These are phyloP conservation scores for Pythium biforme DNA, from an alignment of 352 stramenopile genomes.

Conservation along the genomic window DNA sequence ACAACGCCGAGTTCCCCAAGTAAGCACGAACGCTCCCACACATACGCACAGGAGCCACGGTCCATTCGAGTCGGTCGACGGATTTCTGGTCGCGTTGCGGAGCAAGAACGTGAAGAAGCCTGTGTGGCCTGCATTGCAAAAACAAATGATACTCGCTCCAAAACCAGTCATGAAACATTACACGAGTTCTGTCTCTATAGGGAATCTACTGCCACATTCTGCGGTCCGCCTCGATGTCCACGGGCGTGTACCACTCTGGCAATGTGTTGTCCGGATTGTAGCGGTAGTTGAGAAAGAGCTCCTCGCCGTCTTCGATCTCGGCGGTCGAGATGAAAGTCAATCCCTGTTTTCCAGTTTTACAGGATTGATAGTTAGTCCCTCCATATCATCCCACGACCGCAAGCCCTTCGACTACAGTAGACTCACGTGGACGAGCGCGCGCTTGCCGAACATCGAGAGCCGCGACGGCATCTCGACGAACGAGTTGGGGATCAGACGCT, in stretches of 20 bases:
- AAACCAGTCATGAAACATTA: neutral
- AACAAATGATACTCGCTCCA: neutral
- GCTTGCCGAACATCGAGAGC: constrained; percentile 82
- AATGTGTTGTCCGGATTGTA: constrained; percentile 77
- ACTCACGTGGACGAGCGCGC: constrained; percentile 76
- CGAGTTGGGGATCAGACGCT: constrained; percentile 77
- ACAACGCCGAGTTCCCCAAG: constrained; percentile 94
- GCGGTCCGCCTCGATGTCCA: constrained; percentile 75
- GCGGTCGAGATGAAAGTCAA: constrained; percentile 73
- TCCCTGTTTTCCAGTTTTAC: constrained; percentile 33
- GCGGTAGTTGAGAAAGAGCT: constrained; percentile 87
- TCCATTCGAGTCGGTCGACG: neutral
- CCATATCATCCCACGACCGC: neutral
- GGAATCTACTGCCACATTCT: constrained; percentile 76
- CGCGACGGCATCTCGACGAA: constrained; percentile 81
- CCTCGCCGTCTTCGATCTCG: constrained; percentile 76
- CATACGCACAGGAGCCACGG: neutral
- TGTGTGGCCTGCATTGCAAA: neutral
- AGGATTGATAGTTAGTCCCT: no score
- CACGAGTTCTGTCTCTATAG: neutral
- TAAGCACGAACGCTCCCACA: constrained; percentile 29
- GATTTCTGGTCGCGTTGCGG: neutral
- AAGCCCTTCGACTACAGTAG: neutral
- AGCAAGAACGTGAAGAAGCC: neutral
- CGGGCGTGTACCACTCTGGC: constrained; percentile 81